Base-by-base conservation (phyloP, 345 rosid species). In the Gossypium herbaceum region DNA sequence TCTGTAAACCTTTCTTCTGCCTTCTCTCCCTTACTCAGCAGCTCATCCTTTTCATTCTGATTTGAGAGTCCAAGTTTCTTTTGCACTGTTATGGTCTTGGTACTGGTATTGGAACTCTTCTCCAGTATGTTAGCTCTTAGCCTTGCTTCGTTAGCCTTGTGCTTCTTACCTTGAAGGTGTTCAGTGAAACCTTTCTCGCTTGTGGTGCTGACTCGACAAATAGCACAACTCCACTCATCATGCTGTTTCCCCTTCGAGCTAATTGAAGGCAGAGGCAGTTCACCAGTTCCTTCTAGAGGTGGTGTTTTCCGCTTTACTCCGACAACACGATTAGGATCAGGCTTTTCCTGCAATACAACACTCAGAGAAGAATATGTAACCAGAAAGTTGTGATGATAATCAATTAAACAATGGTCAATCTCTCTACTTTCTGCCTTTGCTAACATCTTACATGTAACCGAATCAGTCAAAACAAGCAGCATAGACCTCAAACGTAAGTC, bases 191-290 rank as follows among this genome's bases (percentile, higher is more conserved):
- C 85, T 59, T 34, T 80, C 78, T 82, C 85, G 44, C 83, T 73
- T 6, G 86, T 80, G 19, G 79, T 72, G 51, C 75, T 73, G 58
- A 84, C 85, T 76, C 57, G 77, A 78, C 93, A 89, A 15, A 83
- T 72, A 25, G 90, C 84, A 77, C 92, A 86, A 51, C 83, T 86
- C 88, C 85, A 85, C 54, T 81, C 84, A 59, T 81, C 81, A 76
- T 79, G 75, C 2, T 75, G 60, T 70, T 68, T 81, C 81, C 68
- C 74, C 70, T 77, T 78, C 63, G 48, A 58, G 68, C 64, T 74
- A 44, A 20, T 45, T 60, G 19, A 58, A 16, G 67, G 67, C 41
- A 57, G 16, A 55, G 69, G 59, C 64, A 57, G 81, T 77, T 71
- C 75, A 16, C 41, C 57, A 11, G 74, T 29, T 29, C 57, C 75